Percentiles rank a stretch among this genome's conserved stretches.
Conservation (phyloP, 176 grass and related monocot genomes). For the Eremochloa ophiuroides region DNA sequence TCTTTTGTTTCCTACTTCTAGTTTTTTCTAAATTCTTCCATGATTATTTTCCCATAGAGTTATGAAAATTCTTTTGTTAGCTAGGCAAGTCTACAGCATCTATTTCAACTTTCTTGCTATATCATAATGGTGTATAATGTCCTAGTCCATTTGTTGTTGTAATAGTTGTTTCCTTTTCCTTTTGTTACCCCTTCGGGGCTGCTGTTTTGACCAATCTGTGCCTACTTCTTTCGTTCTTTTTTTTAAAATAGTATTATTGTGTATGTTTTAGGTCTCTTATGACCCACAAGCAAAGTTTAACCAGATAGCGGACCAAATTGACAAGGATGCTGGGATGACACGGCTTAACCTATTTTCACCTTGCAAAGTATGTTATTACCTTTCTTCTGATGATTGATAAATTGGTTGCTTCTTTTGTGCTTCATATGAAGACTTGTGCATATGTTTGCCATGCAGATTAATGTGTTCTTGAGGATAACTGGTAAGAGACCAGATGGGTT, state of each 20-base stretch:
- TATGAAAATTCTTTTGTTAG: not conserved
- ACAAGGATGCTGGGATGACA: slow-evolving; percentile 61
- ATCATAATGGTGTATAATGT: too few species aligned
- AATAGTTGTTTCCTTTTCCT: too few species aligned
- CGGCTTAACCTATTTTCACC: slow-evolving; percentile 90
- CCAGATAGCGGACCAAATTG: slow-evolving; percentile 74
- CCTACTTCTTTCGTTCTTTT: too few species aligned
- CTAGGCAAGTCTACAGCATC: not conserved
- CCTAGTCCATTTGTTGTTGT: too few species aligned
- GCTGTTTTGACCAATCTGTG: too few species aligned
- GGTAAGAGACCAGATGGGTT: slow-evolving; percentile 83
- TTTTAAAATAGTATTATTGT: too few species aligned
- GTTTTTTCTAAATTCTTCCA: not conserved
- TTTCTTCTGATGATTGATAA: not conserved
- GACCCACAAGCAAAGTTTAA: slow-evolving; percentile 65
- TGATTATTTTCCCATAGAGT: not conserved
- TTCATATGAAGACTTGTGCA: not conserved
- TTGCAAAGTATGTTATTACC: slow-evolving; percentile 67
- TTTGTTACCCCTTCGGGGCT: too few species aligned
- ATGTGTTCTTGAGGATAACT: slow-evolving; percentile 95
- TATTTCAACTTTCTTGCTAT: not conserved
- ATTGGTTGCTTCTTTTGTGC: not conserved
- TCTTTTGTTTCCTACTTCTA: not conserved
- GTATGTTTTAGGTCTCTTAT: slow-evolving; percentile 59
- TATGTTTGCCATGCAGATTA: slow-evolving; percentile 49